phyloP scores from a whole-genome alignment of 352 stramenopile species.

The Nothophytophthora sp. region DNA sequence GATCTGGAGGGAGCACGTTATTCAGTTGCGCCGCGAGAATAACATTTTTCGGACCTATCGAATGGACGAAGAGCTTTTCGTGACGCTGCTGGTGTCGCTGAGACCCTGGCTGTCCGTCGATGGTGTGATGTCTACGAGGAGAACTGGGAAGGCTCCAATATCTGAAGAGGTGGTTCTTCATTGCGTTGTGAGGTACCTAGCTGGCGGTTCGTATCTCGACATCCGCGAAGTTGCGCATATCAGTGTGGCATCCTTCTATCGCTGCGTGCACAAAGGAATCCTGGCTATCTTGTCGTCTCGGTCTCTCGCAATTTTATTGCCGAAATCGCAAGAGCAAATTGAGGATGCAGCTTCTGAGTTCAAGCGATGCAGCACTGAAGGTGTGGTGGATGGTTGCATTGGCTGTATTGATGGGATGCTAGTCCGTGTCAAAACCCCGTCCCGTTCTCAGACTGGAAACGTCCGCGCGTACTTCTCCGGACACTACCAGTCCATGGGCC shows the following conservation, averaged over 20 bases:
- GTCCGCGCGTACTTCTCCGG: slow-evolving; percentile 1
- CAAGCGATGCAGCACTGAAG: neutral
- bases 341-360: neutral
- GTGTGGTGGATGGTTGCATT: slow-evolving; percentile 5
- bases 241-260: slow-evolving; percentile 6
- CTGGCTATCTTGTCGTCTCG: neutral
- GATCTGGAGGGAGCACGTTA: too few relatives aligned
- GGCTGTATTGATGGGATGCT: slow-evolving; percentile 6
- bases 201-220: slow-evolving; percentile 3
- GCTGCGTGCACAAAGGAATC: slow-evolving; percentile 4
- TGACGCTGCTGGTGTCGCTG: neutral
- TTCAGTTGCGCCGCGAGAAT: too few relatives aligned
- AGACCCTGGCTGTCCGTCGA: neutral
- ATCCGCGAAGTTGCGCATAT: slow-evolving; percentile 2
- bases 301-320: neutral
- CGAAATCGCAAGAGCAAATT: neutral
- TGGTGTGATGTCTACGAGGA: slow-evolving; percentile 1
- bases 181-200: neutral
- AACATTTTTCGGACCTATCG: too few relatives aligned
- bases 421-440: neutral
- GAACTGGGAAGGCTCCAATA: slow-evolving; percentile 2
- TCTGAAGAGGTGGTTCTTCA: slow-evolving; percentile 1
- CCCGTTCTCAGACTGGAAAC: neutral
- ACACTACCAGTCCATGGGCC: slow-evolving; percentile 2
- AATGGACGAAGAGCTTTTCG: neutral